These are phyloP conservation scores for Albatrellus sp. DNA, from an alignment of 1,284 basidiomycete species.

Conservation along the genomic window DNA sequence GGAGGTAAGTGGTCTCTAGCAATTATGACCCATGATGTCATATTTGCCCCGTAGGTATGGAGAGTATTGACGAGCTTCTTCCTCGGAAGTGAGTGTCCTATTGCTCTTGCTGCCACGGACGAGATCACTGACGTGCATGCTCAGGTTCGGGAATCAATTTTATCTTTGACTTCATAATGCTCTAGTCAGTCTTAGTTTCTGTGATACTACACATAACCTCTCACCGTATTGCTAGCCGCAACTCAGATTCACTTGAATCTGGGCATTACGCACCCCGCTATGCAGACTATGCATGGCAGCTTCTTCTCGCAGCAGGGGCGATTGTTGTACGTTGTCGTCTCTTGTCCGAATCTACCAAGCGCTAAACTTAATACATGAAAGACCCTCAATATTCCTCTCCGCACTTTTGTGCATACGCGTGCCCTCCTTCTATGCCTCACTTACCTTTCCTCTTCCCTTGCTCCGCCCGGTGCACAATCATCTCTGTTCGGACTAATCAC, in stretches of 20 bases:
- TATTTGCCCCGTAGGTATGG: slow-evolving; percentile 45
- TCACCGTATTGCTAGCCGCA: slow-evolving; percentile 32
- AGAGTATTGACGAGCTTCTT: slow-evolving; percentile 70
- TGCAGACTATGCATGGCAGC: slow-evolving; percentile 65
- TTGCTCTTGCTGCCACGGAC: background rate
- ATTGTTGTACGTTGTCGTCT: slow-evolving; percentile 43
- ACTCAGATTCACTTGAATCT: slow-evolving; percentile 50
- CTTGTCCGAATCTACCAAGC: slow-evolving; percentile 6
- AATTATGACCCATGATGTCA: background rate
- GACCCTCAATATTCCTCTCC: slow-evolving; percentile 56
- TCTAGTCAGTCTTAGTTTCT: slow-evolving; percentile 45
- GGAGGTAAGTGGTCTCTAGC: slow-evolving; percentile 32
- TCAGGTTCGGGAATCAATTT: slow-evolving; percentile 46
- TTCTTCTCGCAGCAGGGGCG: slow-evolving; percentile 38
- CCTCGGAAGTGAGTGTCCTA: slow-evolving; percentile 43
- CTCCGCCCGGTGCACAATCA: slow-evolving; percentile 51
- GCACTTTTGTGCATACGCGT: slow-evolving; percentile 43
- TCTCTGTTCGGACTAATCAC: slow-evolving; percentile 67
- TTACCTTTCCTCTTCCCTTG: slow-evolving; percentile 57
- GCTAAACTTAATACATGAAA: slow-evolving; percentile 11
- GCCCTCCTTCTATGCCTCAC: slow-evolving; percentile 59
- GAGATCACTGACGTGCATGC: background rate
- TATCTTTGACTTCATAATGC: slow-evolving; percentile 65
- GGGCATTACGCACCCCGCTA: slow-evolving; percentile 46
- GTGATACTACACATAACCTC: background rate